Percentiles rank a stretch among this genome's conserved stretches.
Conservation (phyloP, 345 rosid genomes). For the Abelmoschus esculentus region DNA sequence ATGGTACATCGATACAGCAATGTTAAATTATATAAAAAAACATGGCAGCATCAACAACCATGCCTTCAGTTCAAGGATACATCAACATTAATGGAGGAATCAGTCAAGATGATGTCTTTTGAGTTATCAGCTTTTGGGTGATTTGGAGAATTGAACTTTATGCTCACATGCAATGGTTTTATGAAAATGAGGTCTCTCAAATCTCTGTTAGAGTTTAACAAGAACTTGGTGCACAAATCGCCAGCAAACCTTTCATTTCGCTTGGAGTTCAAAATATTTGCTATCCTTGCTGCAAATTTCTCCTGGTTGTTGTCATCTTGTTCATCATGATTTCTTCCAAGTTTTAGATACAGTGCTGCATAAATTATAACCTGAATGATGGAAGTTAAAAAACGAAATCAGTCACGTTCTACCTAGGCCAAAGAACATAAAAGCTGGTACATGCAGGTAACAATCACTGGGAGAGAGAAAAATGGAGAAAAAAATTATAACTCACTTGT, state of each 20-base stretch:
- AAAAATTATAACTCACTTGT: no score
- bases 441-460: no score
- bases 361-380: slow-evolving; percentile 45
- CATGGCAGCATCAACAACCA: background rate
- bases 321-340: slow-evolving; percentile 28
- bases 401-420: no score
- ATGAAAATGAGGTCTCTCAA: slow-evolving; percentile 53
- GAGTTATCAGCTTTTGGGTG: slow-evolving; percentile 69
- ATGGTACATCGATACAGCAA: background rate
- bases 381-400: background rate
- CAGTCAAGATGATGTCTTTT: slow-evolving; percentile 51
- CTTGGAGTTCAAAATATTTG: slow-evolving; percentile 37
- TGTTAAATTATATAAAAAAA: background rate
- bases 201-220: slow-evolving; percentile 51
- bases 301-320: slow-evolving; percentile 32
- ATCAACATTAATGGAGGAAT: slow-evolving; percentile 37
- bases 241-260: slow-evolving; percentile 25
- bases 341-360: slow-evolving; percentile 60
- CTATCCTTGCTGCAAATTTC: slow-evolving; percentile 46
- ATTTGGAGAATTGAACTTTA: slow-evolving; percentile 40
- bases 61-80: slow-evolving; percentile 28
- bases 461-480: no score
- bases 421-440: no score
- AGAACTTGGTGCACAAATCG: slow-evolving; percentile 42
- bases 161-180: slow-evolving; percentile 63